These are phyloP conservation scores for Didymella segeticola DNA, from an alignment of 2,329 filamentous ascomycete species.

Conservation along the genomic window DNA sequence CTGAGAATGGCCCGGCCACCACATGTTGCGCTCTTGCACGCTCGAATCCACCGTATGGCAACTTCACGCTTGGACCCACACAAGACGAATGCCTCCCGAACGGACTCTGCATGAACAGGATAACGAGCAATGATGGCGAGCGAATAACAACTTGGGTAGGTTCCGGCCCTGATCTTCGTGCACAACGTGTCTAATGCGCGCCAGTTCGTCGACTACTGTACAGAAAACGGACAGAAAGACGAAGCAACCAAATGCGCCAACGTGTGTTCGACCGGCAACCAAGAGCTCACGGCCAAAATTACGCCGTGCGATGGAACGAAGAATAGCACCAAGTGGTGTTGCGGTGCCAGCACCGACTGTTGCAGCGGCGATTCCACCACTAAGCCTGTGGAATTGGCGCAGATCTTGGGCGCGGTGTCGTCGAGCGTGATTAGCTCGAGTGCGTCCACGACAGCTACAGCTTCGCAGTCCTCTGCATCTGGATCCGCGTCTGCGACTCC, in stretches of 20 bases:
- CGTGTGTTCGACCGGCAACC: not conserved
- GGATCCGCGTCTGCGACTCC: not conserved
- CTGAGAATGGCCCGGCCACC: not conserved
- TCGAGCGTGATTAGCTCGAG: constrained; percentile 2
- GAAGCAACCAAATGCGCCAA: constrained; percentile 2
- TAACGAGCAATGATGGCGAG: constrained; percentile 2
- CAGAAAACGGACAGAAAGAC: not conserved
- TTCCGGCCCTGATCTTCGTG: too few species aligned
- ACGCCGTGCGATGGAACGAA: constrained; percentile 10
- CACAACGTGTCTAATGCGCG: not conserved
- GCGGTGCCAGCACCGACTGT: constrained; percentile 1
- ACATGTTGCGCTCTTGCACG: constrained; percentile 6
- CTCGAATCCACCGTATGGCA: not conserved
- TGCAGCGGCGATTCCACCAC: not conserved
- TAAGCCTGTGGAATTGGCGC: not conserved
- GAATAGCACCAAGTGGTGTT: constrained; percentile 10
- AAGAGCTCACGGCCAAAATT: constrained; percentile 9
- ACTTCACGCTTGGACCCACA: not conserved
- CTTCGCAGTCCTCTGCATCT: not conserved
- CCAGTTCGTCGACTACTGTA: constrained; percentile 10
- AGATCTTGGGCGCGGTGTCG: constrained; percentile 5
- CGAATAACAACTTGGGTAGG: constrained; percentile 6
- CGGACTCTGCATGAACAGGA: constrained; percentile 8
- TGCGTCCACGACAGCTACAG: not conserved
- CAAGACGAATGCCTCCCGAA: constrained; percentile 11